These are phyloP conservation scores for Lentinula guzmanii DNA, from an alignment of 768 basidiomycete genomes.

Conservation along the genomic window DNA sequence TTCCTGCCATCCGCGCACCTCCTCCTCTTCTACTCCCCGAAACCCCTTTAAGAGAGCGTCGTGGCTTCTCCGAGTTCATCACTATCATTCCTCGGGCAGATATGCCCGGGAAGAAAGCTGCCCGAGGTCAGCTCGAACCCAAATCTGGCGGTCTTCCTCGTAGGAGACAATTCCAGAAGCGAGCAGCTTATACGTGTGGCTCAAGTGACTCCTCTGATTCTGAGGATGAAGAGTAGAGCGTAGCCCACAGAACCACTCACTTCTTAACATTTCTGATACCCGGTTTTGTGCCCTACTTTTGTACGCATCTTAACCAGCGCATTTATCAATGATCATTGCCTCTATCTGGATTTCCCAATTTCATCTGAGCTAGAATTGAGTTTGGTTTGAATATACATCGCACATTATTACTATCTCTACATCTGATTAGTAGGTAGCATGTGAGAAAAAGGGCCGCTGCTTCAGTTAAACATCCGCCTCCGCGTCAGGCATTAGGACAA, in stretches of 20 bases:
- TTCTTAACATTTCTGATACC: neutral
- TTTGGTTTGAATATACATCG: too few species aligned
- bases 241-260: neutral
- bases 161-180: neutral
- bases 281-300: too few species aligned
- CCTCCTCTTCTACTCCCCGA: neutral
- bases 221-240: neutral
- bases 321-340: too few species aligned
- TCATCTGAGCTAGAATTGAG: too few species aligned
- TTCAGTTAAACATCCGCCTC: too few species aligned
- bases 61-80: neutral
- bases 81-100: neutral
- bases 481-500: neutral
- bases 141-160: neutral
- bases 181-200: too few species aligned
- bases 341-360: too few species aligned
- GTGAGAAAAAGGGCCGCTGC: too few species aligned
- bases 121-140: neutral
- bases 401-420: too few species aligned
- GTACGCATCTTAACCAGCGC: too few species aligned
- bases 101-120: neutral
- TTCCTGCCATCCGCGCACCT: neutral
- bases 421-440: too few species aligned
- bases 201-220: neutral
- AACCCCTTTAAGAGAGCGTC: slow-evolving; percentile 1